Conservation (phyloP, 768 basidiomycete species). For the Fomitopsis pulvina region DNA sequence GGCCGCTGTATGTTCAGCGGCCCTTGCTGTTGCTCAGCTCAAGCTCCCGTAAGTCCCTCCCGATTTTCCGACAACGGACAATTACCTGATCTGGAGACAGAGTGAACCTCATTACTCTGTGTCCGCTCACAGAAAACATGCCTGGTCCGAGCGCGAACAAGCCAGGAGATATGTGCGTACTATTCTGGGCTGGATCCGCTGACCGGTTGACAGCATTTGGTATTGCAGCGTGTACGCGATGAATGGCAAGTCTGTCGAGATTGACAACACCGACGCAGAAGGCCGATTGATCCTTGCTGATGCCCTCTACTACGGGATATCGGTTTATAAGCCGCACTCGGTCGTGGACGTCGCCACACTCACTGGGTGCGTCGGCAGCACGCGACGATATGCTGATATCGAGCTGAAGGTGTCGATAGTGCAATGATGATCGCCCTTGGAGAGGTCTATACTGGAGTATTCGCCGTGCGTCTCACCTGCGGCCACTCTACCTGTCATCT, state of each 20-base stretch:
- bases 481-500: background rate
- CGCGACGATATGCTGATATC: background rate
- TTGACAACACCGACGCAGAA: conserved; percentile 86
- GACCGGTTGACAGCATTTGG: background rate
- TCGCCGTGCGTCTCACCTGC: conserved; percentile 45
- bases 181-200: background rate
- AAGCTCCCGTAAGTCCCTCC: conserved; percentile 58
- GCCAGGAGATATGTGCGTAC: conserved; percentile 74
- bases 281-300: conserved; percentile 77
- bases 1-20: conserved; percentile 66
- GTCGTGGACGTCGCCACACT: conserved; percentile 86
- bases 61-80: background rate
- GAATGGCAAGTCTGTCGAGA: conserved; percentile 83
- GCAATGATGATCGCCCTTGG: conserved; percentile 72
- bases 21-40: conserved; percentile 75
- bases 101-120: conserved; percentile 66
- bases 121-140: conserved; percentile 82
- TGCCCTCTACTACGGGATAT: conserved; percentile 77
- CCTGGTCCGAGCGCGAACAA: conserved; percentile 63
- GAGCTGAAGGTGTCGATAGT: conserved; percentile 27
- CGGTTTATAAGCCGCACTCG: conserved; percentile 73
- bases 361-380: conserved; percentile 48
- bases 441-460: conserved; percentile 72
- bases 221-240: conserved; percentile 64
- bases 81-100: conserved; percentile 29